Evolutionary conservation across 1,284 basidiomycete genomes (phyloP), one percentile per base, ranked within the genome.

Genomic region (Cryptococcus jaspeensis): DNA sequence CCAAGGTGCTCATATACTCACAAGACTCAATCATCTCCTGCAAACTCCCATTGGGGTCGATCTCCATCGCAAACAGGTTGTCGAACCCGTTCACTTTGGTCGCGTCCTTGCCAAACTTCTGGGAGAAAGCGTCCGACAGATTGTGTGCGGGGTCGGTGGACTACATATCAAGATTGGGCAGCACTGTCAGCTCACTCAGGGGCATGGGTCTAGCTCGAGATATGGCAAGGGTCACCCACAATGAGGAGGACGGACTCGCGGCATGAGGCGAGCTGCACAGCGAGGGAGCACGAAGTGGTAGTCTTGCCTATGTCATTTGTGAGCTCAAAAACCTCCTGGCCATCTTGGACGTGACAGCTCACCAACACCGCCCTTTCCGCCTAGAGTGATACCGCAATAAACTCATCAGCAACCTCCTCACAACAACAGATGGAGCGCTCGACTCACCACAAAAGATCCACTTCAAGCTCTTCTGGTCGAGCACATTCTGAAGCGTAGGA

Each of bases 71-170:
- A 71, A 79, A 95, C 41, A 99, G 84, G 80, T 99, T 99, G 65
- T 90, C 86, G 67, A 98, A 98, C 5, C 96, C 95, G 70, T 97
- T 98, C 53, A 99, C 96, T 79, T 90, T 91, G n/a, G 94, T 99
- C 36, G 95, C 95, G 76, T 99, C 96, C 74, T 98, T 98, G 61
- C 91, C 92, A 78, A 99, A 99, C 81, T 99, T 99, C 75, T 99
- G 95, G 12, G 92, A 91, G 76, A 99, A 99, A 7, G 96, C 95
- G 79, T 99, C 95, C 15, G 94, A 97, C 40, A 99, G 82, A 78
- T 99, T 99, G 81, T 99, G 95, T 40, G 95, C 95, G 12, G 95
- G 96, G 79, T 99, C 95, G 8, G 95, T 99, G 12, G 94, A 98
- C 92, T 96, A 71, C 16, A 28, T 13, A 23, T 48, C 12, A 12